A percentile compares a stretch with the other conserved stretches of the same genome.
These are phyloP conservation scores for Cutaneotrichosporon sp. DNA, from an alignment of 1,284 basidiomycete genomes.

Conservation along the genomic window DNA sequence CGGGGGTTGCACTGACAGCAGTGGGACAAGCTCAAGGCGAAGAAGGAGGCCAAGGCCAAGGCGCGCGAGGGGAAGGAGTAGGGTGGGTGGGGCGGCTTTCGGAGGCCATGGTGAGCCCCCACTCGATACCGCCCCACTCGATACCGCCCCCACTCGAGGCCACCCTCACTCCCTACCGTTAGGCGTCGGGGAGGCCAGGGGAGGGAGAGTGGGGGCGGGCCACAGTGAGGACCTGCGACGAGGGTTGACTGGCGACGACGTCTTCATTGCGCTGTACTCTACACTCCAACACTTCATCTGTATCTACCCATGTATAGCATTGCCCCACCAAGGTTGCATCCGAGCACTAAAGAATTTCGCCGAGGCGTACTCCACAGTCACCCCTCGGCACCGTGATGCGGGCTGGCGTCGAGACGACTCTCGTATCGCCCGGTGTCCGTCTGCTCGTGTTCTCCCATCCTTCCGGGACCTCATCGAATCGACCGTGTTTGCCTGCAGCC, in stretches of 20 bases:
- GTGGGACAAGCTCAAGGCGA: constrained; percentile 85
- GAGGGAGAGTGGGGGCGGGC: too few species aligned
- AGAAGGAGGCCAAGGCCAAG: constrained; percentile 65
- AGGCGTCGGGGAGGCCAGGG: neutral
- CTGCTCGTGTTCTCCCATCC: too few species aligned
- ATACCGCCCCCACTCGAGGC: too few species aligned
- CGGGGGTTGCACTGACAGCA: constrained; percentile 49
- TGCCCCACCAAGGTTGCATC: neutral
- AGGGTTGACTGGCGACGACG: neutral
- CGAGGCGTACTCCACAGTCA: too few species aligned
- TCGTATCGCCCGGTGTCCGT: too few species aligned
- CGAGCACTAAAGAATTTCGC: neutral
- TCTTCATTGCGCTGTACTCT: neutral
- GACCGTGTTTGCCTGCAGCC: too few species aligned
- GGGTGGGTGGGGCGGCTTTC: too few species aligned
- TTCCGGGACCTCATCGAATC: too few species aligned
- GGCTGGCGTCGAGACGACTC: too few species aligned
- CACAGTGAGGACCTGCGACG: neutral
- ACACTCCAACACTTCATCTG: neutral
- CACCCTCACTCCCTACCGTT: too few species aligned
- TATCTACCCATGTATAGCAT: neutral
- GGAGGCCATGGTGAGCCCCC: too few species aligned
- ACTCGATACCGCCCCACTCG: too few species aligned
- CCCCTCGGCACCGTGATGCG: neutral
- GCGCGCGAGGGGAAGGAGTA: neutral